Evolutionary conservation across 139 green algal genomes (phyloP).

Genomic region (Dunaliella primolecta): DNA sequence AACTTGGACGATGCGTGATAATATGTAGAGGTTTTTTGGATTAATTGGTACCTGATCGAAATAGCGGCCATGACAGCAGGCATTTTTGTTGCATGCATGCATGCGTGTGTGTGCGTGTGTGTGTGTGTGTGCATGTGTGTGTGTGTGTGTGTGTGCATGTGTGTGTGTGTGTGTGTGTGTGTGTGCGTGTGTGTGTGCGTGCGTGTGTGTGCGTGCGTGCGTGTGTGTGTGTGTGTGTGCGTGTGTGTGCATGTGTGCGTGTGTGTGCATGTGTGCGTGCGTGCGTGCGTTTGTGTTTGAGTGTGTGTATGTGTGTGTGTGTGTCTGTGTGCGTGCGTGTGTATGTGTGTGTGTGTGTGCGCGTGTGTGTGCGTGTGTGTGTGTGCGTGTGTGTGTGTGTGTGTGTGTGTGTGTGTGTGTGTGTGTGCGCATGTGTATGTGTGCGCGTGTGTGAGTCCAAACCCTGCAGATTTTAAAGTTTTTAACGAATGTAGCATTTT

Average conservation of each 20-base stretch:
- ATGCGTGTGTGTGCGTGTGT: too few species aligned
- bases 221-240: background rate
- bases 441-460: background rate
- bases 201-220: background rate
- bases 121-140: too few species aligned
- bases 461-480: too few species aligned
- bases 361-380: background rate
- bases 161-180: too few species aligned
- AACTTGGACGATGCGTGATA: too few species aligned
- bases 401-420: background rate
- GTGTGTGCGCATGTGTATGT: background rate
- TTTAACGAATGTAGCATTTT: too few species aligned
- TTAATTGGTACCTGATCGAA: too few species aligned
- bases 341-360: background rate
- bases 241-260: background rate
- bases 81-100: too few species aligned
- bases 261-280: background rate
- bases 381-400: background rate
- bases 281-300: background rate
- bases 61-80: too few species aligned
- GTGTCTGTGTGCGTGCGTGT: background rate
- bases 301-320: background rate
- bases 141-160: too few species aligned
- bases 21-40: too few species aligned
- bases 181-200: too few species aligned